Percentiles rank a stretch among this genome's conserved stretches.
These are phyloP conservation scores for Botrytis elliptica DNA, from an alignment of 2,329 filamentous ascomycete genomes.

Conservation along the genomic window DNA sequence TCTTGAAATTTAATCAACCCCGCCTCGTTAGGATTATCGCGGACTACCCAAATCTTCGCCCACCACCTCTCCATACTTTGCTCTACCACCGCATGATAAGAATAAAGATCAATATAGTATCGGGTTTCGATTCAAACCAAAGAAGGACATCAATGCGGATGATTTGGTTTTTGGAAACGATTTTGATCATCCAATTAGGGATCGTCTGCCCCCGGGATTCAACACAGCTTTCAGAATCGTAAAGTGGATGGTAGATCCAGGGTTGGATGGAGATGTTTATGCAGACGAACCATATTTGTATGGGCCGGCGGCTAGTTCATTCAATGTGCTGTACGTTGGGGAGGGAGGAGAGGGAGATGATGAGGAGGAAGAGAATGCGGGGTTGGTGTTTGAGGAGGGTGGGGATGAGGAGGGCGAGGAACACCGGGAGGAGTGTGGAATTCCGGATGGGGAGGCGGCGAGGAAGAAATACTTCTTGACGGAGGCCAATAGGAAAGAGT, in stretches of 20 bases:
- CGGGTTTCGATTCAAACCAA: conserved; percentile 74
- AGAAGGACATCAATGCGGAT: conserved; percentile 40
- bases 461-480: conserved; percentile 62
- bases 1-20: conserved; percentile 18
- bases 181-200: conserved; percentile 86
- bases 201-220: conserved; percentile 83
- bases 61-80: conserved; percentile 74
- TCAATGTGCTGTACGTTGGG: conserved; percentile 74
- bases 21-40: conserved; percentile 46
- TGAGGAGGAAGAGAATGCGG: conserved; percentile 38
- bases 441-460: conserved; percentile 42
- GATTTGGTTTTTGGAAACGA: conserved; percentile 93
- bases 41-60: conserved; percentile 74
- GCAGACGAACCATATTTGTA: conserved; percentile 85
- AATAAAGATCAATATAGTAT: conserved; percentile 82
- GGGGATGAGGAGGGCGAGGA: conserved; percentile 46
- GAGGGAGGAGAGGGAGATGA: conserved; percentile 29
- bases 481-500: conserved; percentile 53
- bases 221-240: conserved; percentile 80
- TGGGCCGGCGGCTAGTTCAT: conserved; percentile 74
- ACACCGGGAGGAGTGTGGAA: conserved; percentile 40
- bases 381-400: conserved; percentile 39
- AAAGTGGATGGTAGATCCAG: conserved; percentile 88
- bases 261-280: conserved; percentile 85
- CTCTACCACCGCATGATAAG: conserved; percentile 61